phyloP scores from a whole-genome alignment of 1,284 basidiomycete species.

The Ceraceosorus bombacis region DNA sequence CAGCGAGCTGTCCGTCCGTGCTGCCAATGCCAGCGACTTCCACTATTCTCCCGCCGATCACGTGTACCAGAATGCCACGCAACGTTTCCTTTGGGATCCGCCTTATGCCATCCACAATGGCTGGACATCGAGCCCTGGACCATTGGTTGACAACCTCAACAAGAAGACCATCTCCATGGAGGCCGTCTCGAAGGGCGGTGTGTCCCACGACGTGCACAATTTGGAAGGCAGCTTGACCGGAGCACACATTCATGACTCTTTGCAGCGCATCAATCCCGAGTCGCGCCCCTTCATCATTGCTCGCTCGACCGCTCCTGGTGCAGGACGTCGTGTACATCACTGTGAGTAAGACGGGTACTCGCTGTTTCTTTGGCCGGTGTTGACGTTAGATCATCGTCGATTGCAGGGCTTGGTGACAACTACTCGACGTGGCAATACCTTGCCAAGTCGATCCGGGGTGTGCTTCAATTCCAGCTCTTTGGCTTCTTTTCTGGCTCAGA shows the following conservation, averaged over 20 bases:
- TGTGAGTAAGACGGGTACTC: slow-evolving; percentile 1
- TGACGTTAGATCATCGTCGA: not conserved
- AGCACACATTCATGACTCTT: slow-evolving; percentile 23
- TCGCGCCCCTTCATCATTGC: slow-evolving; percentile 34
- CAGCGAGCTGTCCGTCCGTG: too few relatives aligned
- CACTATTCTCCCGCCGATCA: slow-evolving; percentile 16
- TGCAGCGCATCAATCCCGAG: slow-evolving; percentile 19
- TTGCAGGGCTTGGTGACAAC: slow-evolving; percentile 59
- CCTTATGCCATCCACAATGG: slow-evolving; percentile 68
- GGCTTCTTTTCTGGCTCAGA: slow-evolving; percentile 32
- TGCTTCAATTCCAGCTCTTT: slow-evolving; percentile 64
- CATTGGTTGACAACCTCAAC: slow-evolving; percentile 47
- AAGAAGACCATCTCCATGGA: slow-evolving; percentile 28
- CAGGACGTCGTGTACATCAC: slow-evolving; percentile 9
- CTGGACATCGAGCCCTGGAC: slow-evolving; percentile 35
- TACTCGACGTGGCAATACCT: slow-evolving; percentile 59
- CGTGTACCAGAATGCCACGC: slow-evolving; percentile 19
- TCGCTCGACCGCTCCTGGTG: slow-evolving; percentile 31
- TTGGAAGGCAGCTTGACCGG: slow-evolving; percentile 24
- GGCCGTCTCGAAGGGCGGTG: slow-evolving; percentile 49
- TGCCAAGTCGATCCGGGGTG: slow-evolving; percentile 58
- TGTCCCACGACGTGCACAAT: slow-evolving; percentile 47
- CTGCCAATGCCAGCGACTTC: slow-evolving; percentile 6
- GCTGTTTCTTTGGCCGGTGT: not conserved
- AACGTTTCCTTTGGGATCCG: slow-evolving; percentile 28